Evolutionary conservation across 2,329 filamentous ascomycete genomes (phyloP).

Genomic region (Colletotrichum cereale): DNA sequence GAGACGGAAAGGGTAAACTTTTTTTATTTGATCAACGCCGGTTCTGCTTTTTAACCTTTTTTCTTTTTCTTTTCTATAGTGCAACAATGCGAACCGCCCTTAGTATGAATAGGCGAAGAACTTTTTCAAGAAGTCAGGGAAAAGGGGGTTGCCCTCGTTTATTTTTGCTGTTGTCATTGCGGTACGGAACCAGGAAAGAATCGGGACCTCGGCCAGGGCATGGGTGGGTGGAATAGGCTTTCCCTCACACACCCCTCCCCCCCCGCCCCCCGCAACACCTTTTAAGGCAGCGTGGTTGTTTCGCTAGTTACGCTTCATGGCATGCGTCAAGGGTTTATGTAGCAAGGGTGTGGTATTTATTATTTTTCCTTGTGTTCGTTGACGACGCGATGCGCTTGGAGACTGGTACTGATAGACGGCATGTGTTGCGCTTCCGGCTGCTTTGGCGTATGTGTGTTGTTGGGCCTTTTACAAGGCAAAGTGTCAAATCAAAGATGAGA

Average conservation of each 20-base stretch:
- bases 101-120: constrained; percentile 9
- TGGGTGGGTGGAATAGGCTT: not conserved
- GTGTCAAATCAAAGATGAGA: constrained; percentile 10
- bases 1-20: not conserved
- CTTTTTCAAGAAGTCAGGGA: not conserved
- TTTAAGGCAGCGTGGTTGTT: not conserved
- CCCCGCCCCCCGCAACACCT: not conserved
- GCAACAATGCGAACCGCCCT: constrained; percentile 3
- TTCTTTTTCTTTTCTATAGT: not conserved
- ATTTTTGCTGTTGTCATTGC: not conserved
- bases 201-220: not conserved
- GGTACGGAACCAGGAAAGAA: not conserved
- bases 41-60: not conserved
- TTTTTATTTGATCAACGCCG: not conserved
- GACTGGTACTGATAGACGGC: not conserved
- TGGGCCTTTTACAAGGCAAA: not conserved
- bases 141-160: not conserved
- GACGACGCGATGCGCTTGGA: constrained; percentile 4
- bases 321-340: not conserved
- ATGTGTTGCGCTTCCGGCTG: not conserved
- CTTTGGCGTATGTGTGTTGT: not conserved
- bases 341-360: not conserved
- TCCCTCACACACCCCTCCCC: no score
- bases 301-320: not conserved
- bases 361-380: not conserved